Conservation (phyloP, 495 filamentous ascomycete species). For the Ramalina peruviana region DNA sequence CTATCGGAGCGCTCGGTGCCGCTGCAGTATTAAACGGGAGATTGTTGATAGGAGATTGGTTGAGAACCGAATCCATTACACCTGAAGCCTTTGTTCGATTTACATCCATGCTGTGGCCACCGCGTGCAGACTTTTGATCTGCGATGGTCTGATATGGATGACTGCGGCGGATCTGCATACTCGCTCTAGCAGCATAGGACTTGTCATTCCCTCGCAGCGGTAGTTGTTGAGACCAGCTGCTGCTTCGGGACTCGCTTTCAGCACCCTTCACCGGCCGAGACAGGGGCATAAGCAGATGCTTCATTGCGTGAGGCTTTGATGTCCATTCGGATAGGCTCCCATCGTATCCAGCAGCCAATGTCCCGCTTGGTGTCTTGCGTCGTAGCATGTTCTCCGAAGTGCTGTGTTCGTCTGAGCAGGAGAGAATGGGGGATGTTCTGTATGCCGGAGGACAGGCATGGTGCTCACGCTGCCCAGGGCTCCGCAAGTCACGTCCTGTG, state of each 20-base stretch:
- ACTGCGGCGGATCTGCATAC: not conserved
- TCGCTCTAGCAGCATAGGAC: slow-evolving; percentile 1
- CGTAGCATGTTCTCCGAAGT: slow-evolving; percentile 64
- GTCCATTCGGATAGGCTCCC: slow-evolving; percentile 64
- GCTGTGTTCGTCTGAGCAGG: not conserved
- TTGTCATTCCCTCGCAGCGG: not conserved
- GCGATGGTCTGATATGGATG: not conserved
- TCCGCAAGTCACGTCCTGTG: too few species aligned
- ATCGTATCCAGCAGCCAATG: slow-evolving; percentile 87
- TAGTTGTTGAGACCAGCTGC: not conserved
- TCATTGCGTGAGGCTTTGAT: slow-evolving; percentile 62
- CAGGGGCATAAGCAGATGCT: slow-evolving; percentile 80
- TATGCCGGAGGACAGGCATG: too few species aligned
- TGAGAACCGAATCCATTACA: slow-evolving; percentile 37
- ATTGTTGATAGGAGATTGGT: slow-evolving; percentile 31
- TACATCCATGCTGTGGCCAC: not conserved
- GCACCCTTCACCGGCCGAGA: slow-evolving; percentile 8
- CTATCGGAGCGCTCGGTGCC: slow-evolving; percentile 45
- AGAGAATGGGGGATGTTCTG: slow-evolving; percentile 14
- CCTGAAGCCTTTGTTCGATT: slow-evolving; percentile 7
- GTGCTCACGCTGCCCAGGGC: too few species aligned
- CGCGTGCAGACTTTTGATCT: not conserved
- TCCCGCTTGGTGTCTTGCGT: slow-evolving; percentile 89
- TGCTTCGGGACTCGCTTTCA: not conserved
- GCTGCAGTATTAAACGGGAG: slow-evolving; percentile 30